These are phyloP conservation scores for Musa itinerans DNA, from an alignment of 176 grass and related monocot genomes.

Conservation along the genomic window DNA sequence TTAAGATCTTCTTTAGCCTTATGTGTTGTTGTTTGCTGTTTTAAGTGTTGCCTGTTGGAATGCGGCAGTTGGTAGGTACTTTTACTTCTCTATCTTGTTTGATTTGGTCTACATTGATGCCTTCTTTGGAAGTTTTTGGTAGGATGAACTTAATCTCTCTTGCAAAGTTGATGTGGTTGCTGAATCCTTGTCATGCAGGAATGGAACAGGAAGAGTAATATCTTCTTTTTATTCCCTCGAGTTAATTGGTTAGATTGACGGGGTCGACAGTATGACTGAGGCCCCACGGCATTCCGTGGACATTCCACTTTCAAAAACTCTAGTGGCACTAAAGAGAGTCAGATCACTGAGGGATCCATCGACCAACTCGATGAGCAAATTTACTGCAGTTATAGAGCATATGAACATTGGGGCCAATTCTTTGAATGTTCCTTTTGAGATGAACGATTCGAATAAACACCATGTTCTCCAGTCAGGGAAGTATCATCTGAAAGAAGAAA, in stretches of 20 bases:
- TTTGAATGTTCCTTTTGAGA: constrained; percentile 39
- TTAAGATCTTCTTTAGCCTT: too few relatives aligned
- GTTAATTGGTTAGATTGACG: neutral
- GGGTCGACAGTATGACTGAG: constrained; percentile 44
- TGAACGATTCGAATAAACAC: constrained; percentile 22
- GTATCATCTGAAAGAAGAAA: constrained; percentile 45
- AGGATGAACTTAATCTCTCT: too few relatives aligned
- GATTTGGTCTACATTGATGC: too few relatives aligned
- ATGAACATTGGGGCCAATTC: constrained; percentile 69
- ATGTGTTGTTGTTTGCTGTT: too few relatives aligned
- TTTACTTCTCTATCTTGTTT: too few relatives aligned
- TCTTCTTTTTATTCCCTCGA: neutral
- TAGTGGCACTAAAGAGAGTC: constrained; percentile 85
- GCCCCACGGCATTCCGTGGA: constrained; percentile 67
- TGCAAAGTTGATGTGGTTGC: too few relatives aligned
- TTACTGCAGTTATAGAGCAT: constrained; percentile 42
- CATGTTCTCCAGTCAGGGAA: constrained; percentile 19
- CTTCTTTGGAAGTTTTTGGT: too few relatives aligned
- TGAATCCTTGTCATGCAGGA: neutral
- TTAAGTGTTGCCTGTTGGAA: too few relatives aligned
- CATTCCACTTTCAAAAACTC: constrained; percentile 81
- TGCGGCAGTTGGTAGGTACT: too few relatives aligned
- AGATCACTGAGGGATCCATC: constrained; percentile 78
- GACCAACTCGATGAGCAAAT: constrained; percentile 75
- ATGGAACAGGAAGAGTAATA: neutral